phyloP scores from a whole-genome alignment of 768 basidiomycete species.

The Gautieria morchelliformis region DNA sequence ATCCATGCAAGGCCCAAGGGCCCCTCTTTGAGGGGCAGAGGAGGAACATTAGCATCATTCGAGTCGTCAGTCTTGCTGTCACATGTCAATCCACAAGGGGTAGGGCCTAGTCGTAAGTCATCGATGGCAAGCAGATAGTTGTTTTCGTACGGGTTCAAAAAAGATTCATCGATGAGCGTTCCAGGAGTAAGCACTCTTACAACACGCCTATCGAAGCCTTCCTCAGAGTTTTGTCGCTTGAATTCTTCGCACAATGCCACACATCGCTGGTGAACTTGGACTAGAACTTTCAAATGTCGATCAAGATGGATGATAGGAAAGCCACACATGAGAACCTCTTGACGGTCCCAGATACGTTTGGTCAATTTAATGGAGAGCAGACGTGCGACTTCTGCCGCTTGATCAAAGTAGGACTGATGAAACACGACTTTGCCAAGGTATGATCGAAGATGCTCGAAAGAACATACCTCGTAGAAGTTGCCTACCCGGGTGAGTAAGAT shows the following conservation, averaged over 20 bases:
- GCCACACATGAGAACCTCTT: conserved; percentile 75
- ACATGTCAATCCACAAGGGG: neutral
- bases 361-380: conserved; percentile 80
- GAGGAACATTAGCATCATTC: conserved; percentile 14
- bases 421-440: conserved; percentile 8
- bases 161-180: conserved; percentile 87
- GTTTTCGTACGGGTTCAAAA: conserved; percentile 77
- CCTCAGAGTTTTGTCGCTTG: conserved; percentile 40
- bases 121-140: conserved; percentile 76
- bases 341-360: conserved; percentile 61
- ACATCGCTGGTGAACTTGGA: conserved; percentile 73
- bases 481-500: conserved; percentile 87
- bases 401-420: conserved; percentile 83
- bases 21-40: neutral
- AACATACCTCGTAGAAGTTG: conserved; percentile 82
- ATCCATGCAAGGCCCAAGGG: conserved; percentile 75
- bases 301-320: conserved; percentile 82
- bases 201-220: conserved; percentile 66
- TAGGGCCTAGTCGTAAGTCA: conserved; percentile 11
- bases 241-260: conserved; percentile 96
- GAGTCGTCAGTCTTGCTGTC: conserved; percentile 7
- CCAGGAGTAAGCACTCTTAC: conserved; percentile 87
- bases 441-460: neutral
- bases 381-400: conserved; percentile 68
- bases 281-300: conserved; percentile 77